A percentile compares a stretch with the other conserved stretches of the same genome.
These are phyloP conservation scores for Colletotrichum abscissum DNA, from an alignment of 2,329 filamentous ascomycete genomes.

Conservation along the genomic window DNA sequence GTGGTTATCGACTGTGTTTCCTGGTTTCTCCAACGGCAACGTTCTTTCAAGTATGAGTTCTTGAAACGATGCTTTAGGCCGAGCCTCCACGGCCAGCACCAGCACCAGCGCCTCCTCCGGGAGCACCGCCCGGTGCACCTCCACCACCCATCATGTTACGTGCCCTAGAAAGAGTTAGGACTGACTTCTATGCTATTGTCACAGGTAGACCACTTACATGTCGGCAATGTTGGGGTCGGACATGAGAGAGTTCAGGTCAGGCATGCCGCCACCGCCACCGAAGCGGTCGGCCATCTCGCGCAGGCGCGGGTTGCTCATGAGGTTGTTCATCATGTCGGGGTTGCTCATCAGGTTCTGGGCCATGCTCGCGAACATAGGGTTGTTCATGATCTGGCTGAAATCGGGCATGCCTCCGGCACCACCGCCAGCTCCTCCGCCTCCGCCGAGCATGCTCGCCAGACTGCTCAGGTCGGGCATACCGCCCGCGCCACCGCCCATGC, in stretches of 20 bases:
- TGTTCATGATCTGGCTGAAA: constrained; percentile 88
- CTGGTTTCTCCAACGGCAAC: neutral
- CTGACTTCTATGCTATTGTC: neutral
- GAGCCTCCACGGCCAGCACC: constrained; percentile 39
- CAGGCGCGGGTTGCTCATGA: constrained; percentile 94
- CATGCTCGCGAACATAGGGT: constrained; percentile 98
- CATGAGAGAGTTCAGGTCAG: constrained; percentile 88
- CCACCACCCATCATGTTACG: constrained; percentile 59
- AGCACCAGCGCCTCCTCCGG: constrained; percentile 42
- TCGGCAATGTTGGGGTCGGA: constrained; percentile 91
- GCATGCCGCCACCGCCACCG: constrained; percentile 84
- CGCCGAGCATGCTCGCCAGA: constrained; percentile 79
- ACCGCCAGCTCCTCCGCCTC: constrained; percentile 65
- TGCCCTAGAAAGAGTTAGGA: constrained; percentile 47
- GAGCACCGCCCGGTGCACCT: constrained; percentile 37
- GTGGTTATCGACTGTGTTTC: neutral
- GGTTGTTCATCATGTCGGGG: constrained; percentile 87
- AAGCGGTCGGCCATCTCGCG: constrained; percentile 89
- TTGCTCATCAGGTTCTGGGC: constrained; percentile 98
- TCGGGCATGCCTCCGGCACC: constrained; percentile 86
- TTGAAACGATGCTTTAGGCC: neutral
- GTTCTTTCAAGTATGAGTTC: neutral
- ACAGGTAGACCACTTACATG: constrained; percentile 74
- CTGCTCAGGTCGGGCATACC: constrained; percentile 79
- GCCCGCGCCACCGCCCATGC: constrained; percentile 60